phyloP scores from a whole-genome alignment of 1,284 basidiomycete genomes.

The Ustilago trichophora region DNA sequence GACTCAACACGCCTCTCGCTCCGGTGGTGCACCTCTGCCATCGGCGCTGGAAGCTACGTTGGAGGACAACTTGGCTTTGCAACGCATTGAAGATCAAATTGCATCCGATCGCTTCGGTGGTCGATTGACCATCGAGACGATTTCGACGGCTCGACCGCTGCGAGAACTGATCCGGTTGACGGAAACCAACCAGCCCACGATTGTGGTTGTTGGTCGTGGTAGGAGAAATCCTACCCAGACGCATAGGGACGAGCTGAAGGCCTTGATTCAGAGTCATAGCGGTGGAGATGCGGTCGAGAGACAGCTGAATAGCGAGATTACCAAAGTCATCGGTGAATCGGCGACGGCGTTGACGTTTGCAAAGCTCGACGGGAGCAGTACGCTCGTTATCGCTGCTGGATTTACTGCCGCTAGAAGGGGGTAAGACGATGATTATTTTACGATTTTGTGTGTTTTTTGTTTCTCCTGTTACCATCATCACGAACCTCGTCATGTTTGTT shows the following conservation, averaged over 20 bases:
- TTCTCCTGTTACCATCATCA: too few species aligned
- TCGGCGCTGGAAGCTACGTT: conserved; percentile 52
- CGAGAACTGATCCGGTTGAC: conserved; percentile 25
- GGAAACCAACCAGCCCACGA: conserved; percentile 31
- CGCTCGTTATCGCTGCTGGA: conserved; percentile 53
- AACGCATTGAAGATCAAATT: conserved; percentile 40
- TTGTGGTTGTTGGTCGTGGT: conserved; percentile 55
- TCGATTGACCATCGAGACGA: conserved; percentile 19
- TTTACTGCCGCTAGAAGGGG: conserved; percentile 8
- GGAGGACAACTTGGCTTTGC: conserved; percentile 55
- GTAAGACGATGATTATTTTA: too few species aligned
- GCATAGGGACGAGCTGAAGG: conserved; percentile 55
- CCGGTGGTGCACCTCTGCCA: conserved; percentile 12
- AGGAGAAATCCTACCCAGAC: conserved; percentile 55
- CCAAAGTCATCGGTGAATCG: conserved; percentile 58
- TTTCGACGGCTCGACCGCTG: conserved; percentile 34
- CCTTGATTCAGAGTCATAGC: conserved; percentile 24
- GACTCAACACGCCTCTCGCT: conserved; percentile 23
- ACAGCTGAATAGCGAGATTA: conserved; percentile 54
- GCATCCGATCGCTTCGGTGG: conserved; percentile 16
- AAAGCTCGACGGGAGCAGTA: conserved; percentile 25
- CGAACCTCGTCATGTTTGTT: too few species aligned
- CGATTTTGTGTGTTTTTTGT: conserved; percentile 44
- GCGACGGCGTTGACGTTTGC: conserved; percentile 50
- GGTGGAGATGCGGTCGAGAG: conserved; percentile 26